Conservation (phyloP, 768 basidiomycete genomes). For the Pluteus cervinus region DNA sequence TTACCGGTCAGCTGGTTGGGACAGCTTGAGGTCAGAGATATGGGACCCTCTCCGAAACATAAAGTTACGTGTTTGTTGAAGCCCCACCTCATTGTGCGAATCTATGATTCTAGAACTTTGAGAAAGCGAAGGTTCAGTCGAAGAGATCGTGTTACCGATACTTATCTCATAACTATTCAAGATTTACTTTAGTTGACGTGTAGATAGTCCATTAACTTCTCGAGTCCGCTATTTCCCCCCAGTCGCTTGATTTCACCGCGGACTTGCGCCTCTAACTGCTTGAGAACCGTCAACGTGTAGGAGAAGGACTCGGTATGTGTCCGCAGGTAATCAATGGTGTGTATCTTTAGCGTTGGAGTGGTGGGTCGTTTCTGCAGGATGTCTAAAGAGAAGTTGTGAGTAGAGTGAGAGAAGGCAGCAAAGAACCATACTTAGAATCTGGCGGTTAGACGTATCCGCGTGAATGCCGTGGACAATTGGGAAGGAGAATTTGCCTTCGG, state of each 20-base stretch:
- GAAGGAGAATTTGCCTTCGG: constrained; percentile 97
- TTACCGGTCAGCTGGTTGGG: no score
- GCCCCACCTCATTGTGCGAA: no score
- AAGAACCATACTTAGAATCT: constrained; percentile 67
- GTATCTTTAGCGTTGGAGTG: constrained; percentile 73
- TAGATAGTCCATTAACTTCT: constrained; percentile 50
- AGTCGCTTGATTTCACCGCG: constrained; percentile 61
- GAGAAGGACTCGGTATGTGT: constrained; percentile 78
- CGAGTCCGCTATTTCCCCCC: constrained; percentile 70
- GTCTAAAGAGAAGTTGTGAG: constrained; percentile 37
- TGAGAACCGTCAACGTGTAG: constrained; percentile 73
- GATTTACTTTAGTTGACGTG: no score
- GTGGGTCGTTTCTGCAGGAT: constrained; percentile 85
- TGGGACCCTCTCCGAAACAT: no score
- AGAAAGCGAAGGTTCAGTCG: no score
- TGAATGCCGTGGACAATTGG: constrained; percentile 89
- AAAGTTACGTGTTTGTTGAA: no score
- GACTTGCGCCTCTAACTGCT: constrained; percentile 61
- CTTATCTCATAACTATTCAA: no score
- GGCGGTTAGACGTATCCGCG: constrained; percentile 67
- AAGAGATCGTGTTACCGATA: no score
- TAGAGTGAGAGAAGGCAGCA: neutral
- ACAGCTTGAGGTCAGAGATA: no score
- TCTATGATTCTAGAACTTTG: no score
- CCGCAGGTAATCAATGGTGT: constrained; percentile 75